Conservation (phyloP, 2,329 filamentous ascomycete species). For the Claviceps paspali region DNA sequence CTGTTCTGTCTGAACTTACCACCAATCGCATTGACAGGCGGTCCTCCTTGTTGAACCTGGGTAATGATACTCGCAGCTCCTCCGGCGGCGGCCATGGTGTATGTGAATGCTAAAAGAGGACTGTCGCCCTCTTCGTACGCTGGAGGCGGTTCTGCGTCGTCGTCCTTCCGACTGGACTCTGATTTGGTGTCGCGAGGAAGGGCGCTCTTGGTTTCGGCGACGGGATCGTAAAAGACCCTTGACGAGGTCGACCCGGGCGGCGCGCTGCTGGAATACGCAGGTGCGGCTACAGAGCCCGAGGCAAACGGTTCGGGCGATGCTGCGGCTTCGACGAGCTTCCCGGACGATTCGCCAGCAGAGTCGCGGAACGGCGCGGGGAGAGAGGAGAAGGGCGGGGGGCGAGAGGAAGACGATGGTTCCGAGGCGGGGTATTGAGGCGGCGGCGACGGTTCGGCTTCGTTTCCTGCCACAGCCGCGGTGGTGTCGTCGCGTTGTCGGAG, state of each 20-base stretch:
- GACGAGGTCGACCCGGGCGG: slow-evolving; percentile 22
- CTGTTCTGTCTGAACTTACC: slow-evolving; percentile 33
- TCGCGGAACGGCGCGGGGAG: slow-evolving; percentile 32
- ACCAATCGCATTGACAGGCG: slow-evolving; percentile 78
- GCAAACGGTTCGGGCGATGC: slow-evolving; percentile 13
- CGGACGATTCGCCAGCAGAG: slow-evolving; percentile 18
- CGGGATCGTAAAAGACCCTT: slow-evolving; percentile 31
- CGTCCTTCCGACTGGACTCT: slow-evolving; percentile 56
- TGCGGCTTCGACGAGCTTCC: slow-evolving; percentile 17
- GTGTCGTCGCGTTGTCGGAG: slow-evolving; percentile 11
- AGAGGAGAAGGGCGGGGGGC: slow-evolving; percentile 45
- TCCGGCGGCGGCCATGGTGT: slow-evolving; percentile 95
- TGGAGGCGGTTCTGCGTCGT: slow-evolving; percentile 83
- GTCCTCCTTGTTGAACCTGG: slow-evolving; percentile 89
- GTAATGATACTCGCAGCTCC: slow-evolving; percentile 97
- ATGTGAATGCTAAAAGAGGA: slow-evolving; percentile 82
- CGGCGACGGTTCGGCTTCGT: slow-evolving; percentile 29
- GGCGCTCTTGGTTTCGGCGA: slow-evolving; percentile 68
- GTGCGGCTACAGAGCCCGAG: slow-evolving; percentile 30
- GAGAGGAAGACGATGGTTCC: slow-evolving; percentile 35
- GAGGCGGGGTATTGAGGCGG: slow-evolving; percentile 45
- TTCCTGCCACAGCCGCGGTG: slow-evolving; percentile 9
- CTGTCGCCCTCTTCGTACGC: slow-evolving; percentile 92
- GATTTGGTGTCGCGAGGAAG: slow-evolving; percentile 72
- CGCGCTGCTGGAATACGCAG: slow-evolving; percentile 32